phyloP scores from a whole-genome alignment of 345 rosid species.

The Iberis pinnata region DNA sequence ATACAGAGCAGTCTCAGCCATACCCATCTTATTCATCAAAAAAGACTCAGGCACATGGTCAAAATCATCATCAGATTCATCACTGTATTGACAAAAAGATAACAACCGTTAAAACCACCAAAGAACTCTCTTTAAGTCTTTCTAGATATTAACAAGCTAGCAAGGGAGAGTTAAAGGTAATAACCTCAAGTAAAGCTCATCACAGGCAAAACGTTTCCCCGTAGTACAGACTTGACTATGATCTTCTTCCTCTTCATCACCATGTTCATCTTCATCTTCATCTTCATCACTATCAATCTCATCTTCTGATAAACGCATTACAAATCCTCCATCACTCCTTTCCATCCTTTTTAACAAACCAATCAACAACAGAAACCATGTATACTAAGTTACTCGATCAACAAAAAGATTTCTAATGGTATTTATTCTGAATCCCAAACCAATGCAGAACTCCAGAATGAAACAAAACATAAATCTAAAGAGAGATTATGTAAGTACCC shows the following conservation, averaged over 20 bases:
- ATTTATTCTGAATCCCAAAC: neutral
- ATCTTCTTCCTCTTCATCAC: slow-evolving; percentile 29
- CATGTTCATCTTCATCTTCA: no score
- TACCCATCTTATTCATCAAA: slow-evolving; percentile 47
- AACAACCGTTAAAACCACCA: neutral
- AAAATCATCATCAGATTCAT: slow-evolving; percentile 50
- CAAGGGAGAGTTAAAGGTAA: neutral
- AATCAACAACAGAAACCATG: slow-evolving; percentile 5
- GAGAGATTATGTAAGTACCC: slow-evolving; percentile 30
- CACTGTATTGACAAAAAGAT: slow-evolving; percentile 27
- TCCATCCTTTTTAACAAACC: slow-evolving; percentile 24
- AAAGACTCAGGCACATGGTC: slow-evolving; percentile 34
- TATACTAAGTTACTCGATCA: neutral
- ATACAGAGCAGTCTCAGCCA: slow-evolving; percentile 48
- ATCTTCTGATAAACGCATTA: slow-evolving; percentile 54
- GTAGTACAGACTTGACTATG: slow-evolving; percentile 24
- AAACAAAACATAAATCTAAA: neutral
- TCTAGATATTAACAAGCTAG: neutral
- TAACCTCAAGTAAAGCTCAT: slow-evolving; percentile 53
- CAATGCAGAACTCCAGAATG: neutral
- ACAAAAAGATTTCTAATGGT: neutral
- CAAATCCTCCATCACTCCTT: slow-evolving; percentile 46
- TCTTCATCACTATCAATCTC: slow-evolving; percentile 44
- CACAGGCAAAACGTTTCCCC: slow-evolving; percentile 40
- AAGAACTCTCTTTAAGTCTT: neutral